Evolutionary conservation across 2,329 filamentous ascomycete species (phyloP).

Genomic region (Trichoderma endophyticum): DNA sequence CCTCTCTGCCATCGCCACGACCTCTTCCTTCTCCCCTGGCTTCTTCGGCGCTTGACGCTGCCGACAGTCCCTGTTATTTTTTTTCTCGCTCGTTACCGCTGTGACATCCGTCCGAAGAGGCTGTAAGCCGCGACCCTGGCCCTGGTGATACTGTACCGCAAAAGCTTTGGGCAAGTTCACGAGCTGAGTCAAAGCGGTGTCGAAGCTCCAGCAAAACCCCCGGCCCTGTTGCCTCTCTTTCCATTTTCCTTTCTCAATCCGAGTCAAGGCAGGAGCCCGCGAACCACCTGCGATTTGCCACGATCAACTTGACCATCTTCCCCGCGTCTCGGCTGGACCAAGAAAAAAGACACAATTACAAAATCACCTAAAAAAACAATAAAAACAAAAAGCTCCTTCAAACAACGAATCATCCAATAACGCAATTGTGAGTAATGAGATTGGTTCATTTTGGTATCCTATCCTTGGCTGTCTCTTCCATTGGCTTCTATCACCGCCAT

Average conservation of each 20-base stretch:
- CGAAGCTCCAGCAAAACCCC: slow-evolving; percentile 12
- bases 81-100: slow-evolving; percentile 4
- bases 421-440: slow-evolving; percentile 10
- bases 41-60: slow-evolving; percentile 16
- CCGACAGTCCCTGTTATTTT: slow-evolving; percentile 7
- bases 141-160: slow-evolving; percentile 12
- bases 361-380: background rate
- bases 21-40: background rate
- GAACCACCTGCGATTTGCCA: background rate
- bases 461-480: background rate
- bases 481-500: background rate
- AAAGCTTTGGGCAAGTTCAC: slow-evolving; percentile 17
- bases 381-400: background rate
- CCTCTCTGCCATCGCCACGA: background rate
- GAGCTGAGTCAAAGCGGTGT: slow-evolving; percentile 16
- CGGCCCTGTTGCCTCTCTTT: slow-evolving; percentile 1
- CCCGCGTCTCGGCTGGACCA: slow-evolving; percentile 14
- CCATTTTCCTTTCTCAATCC: slow-evolving; percentile 7
- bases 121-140: slow-evolving; percentile 15
- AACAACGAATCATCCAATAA: background rate
- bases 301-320: background rate
- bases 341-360: background rate
- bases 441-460: background rate
- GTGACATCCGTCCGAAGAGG: slow-evolving; percentile 3
- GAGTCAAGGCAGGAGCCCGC: background rate